Evolutionary conservation across 2,329 filamentous ascomycete species (phyloP), one percentile per base, ranked within the genome.

Genomic region (Cytospora piceae): DNA sequence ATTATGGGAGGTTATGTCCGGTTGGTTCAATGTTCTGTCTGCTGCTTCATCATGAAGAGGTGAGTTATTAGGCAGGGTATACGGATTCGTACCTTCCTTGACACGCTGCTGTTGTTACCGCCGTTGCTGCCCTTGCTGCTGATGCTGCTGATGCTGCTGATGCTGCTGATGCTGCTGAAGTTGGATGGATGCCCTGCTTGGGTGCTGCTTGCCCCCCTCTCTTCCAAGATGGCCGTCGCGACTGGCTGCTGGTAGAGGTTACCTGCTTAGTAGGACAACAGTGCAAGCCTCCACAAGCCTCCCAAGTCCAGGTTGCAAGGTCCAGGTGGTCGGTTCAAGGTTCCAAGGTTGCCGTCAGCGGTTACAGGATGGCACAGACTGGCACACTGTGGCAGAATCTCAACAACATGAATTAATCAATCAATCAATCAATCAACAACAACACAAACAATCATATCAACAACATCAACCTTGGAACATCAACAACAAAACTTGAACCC

Each of bases 221-320:
- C 52, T 62, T 62, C 22, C 39, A 34, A 37, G 52, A 39, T 49
- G 60, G 24, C 32, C n/a, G 37, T 53, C 52, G 37, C 52, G 27
- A 62, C 52, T 62, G 60, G 60, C n/a, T 20, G 60, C 29, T 20
- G 12, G n/a, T 56, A 39, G 51, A 56, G 56, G 24, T 46, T 54
- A 29, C 34, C 34, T 37, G 34, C 34, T 37, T 37, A 14, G 2
- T 37, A 15, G 34, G 12, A 42, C 6, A 15, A 42, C 17, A 15
- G 39, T 42, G 39, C 39, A 12, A n/a, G 39, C 39, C 20, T 42
- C 39, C 39, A n/a, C 3, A 42, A 37, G 34, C 11, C 37, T 49
- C 8, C 37, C 22, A 61, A 61, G 24, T 54, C 24, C 24, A 37
- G 52, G 39, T 46, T n/a, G 14, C 52, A 34, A 62, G 59, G 46